Percentiles rank a stretch among this genome's conserved stretches.
phyloP scores from a whole-genome alignment of 768 basidiomycete genomes.

The Psilocybe azurescens region DNA sequence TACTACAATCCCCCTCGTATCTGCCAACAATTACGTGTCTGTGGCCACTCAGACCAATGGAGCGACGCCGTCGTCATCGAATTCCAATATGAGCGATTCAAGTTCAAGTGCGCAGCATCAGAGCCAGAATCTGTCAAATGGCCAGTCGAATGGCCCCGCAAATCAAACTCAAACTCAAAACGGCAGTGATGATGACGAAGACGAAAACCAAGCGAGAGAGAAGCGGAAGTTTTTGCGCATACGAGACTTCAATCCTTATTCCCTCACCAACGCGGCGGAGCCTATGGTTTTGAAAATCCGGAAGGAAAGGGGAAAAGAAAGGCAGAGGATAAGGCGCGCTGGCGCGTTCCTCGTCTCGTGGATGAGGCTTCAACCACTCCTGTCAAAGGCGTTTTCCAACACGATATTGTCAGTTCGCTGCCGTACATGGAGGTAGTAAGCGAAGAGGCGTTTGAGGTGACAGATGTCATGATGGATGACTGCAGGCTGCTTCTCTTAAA shows the following conservation, averaged over 20 bases:
- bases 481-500: slow-evolving; percentile 52
- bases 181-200: slow-evolving; percentile 9
- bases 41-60: not conserved
- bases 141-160: not conserved
- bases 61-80: not conserved
- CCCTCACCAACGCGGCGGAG: slow-evolving; percentile 23
- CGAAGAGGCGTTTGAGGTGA: slow-evolving; percentile 51
- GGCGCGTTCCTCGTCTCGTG: slow-evolving; percentile 43
- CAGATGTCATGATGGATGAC: slow-evolving; percentile 65
- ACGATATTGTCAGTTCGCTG: slow-evolving; percentile 52
- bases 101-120: not conserved
- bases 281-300: not conserved
- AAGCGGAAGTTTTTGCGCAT: slow-evolving; percentile 31
- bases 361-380: slow-evolving; percentile 44
- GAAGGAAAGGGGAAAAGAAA: slow-evolving; percentile 34
- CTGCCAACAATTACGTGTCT: not conserved
- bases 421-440: slow-evolving; percentile 59
- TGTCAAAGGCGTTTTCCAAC: slow-evolving; percentile 49
- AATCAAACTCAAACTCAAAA: slow-evolving; percentile 5
- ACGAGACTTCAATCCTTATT: slow-evolving; percentile 38
- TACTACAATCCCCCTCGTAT: not conserved
- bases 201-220: not conserved
- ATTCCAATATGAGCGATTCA: not conserved
- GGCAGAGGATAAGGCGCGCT: slow-evolving; percentile 29
- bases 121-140: not conserved